phyloP scores from a whole-genome alignment of 352 stramenopile species.

The Globisporangium nodosum region DNA sequence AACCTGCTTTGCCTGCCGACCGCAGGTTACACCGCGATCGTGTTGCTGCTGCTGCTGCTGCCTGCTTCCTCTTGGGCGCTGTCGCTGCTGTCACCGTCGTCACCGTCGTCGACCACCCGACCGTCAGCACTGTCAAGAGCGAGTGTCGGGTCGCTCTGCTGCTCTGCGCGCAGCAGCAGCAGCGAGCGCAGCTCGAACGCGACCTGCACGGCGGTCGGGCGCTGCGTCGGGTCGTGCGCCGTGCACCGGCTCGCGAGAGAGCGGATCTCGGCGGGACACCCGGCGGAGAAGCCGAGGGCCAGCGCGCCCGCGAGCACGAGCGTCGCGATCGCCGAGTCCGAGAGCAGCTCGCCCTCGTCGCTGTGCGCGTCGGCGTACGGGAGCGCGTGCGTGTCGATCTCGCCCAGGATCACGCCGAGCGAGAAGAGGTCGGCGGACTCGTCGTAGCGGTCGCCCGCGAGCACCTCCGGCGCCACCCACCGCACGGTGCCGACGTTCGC shows the following conservation, averaged over 20 bases:
- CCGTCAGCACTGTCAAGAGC: no score
- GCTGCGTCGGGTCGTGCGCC: conserved; percentile 15
- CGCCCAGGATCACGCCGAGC: conserved; percentile 34
- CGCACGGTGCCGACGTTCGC: not conserved
- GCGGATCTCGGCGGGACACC: conserved; percentile 20
- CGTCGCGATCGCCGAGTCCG: conserved; percentile 5
- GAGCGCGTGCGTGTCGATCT: conserved; percentile 30
- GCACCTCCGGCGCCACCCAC: conserved; percentile 55
- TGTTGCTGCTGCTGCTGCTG: no score
- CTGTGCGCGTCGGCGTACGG: not conserved
- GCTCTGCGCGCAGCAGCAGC: not conserved
- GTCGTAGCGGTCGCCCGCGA: conserved; percentile 39
- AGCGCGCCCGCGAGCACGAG: no score
- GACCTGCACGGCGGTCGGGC: conserved; percentile 16
- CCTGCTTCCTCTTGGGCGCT: no score
- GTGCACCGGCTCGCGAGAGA: conserved; percentile 18
- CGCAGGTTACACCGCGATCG: no score
- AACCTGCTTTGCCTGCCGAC: no score
- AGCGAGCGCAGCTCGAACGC: conserved; percentile 18
- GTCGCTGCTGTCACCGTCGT: no score
- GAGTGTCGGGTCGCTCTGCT: not conserved
- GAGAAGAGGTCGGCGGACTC: conserved; percentile 44
- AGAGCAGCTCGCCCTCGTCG: conserved; percentile 10
- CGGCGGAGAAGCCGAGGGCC: no score
- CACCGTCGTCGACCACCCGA: no score